These are phyloP conservation scores for Russula emetica DNA, from an alignment of 768 basidiomycete species.

Conservation along the genomic window DNA sequence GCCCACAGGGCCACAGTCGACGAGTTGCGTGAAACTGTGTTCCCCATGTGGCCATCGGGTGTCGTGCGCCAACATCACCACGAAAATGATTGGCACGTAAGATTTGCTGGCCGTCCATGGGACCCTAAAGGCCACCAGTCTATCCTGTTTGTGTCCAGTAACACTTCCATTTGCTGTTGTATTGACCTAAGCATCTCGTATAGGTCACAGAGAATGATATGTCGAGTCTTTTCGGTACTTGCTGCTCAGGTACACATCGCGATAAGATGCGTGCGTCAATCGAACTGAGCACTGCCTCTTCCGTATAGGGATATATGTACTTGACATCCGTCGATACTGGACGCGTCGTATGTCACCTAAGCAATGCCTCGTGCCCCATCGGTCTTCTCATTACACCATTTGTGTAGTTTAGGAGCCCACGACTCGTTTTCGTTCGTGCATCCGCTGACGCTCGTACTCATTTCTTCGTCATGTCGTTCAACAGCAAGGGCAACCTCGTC, in stretches of 20 bases:
- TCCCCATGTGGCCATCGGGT: slow-evolving; percentile 65
- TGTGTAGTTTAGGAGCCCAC: slow-evolving; percentile 44
- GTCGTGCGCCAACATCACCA: slow-evolving; percentile 44
- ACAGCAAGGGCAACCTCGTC: slow-evolving; percentile 54
- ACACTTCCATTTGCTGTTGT: slow-evolving; percentile 12
- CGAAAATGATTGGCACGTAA: slow-evolving; percentile 53
- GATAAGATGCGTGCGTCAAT: slow-evolving; percentile 23
- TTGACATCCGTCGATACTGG: slow-evolving; percentile 51
- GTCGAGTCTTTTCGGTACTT: slow-evolving; percentile 57
- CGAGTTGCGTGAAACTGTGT: slow-evolving; percentile 53
- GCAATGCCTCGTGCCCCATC: slow-evolving; percentile 19
- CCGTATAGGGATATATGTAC: slow-evolving; percentile 60
- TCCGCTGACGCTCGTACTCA: slow-evolving; percentile 45
- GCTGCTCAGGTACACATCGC: slow-evolving; percentile 39
- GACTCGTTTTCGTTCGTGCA: slow-evolving; percentile 61
- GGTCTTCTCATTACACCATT: slow-evolving; percentile 15
- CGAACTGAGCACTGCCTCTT: slow-evolving; percentile 4
- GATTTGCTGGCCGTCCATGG: slow-evolving; percentile 70
- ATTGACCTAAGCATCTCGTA: background rate
- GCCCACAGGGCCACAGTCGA: slow-evolving; percentile 51
- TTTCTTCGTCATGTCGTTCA: slow-evolving; percentile 66
- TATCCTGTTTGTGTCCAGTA: slow-evolving; percentile 42
- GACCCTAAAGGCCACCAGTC: slow-evolving; percentile 50
- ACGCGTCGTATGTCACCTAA: slow-evolving; percentile 42
- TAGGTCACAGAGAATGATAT: slow-evolving; percentile 60